Percentiles rank a stretch among this genome's conserved stretches.
Evolutionary conservation across 2,329 filamentous ascomycete genomes (phyloP).

Genomic region (Clonostachys chloroleuca): DNA sequence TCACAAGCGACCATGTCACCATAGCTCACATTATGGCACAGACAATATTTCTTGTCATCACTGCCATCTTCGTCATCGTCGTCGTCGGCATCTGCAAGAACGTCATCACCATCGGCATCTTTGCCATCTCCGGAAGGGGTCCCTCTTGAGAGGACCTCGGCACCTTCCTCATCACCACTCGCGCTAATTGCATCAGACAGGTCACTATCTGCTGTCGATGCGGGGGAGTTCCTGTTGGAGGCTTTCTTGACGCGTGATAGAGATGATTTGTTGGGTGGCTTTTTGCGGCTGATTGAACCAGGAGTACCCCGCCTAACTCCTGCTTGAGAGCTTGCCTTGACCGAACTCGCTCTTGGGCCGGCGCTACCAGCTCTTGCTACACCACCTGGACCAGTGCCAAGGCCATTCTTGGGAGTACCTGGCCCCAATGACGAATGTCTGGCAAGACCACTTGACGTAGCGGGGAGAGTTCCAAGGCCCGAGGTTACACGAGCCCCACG

Average conservation of each 20-base stretch:
- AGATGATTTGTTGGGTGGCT: constrained; percentile 52
- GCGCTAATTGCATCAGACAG: constrained; percentile 58
- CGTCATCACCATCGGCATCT: constrained; percentile 44
- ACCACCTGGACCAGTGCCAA: constrained; percentile 21
- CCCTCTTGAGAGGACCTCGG: constrained; percentile 26
- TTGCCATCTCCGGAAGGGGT: constrained; percentile 25
- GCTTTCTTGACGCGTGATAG: constrained; percentile 59
- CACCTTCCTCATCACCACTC: constrained; percentile 43
- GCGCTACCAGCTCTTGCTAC: constrained; percentile 51
- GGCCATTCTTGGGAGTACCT: constrained; percentile 50
- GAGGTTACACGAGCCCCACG: constrained; percentile 43
- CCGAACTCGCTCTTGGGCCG: constrained; percentile 46
- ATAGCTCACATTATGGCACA: constrained; percentile 78
- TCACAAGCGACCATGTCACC: constrained; percentile 89
- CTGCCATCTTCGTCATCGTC: constrained; percentile 66
- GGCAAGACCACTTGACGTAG: constrained; percentile 53
- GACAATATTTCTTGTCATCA: constrained; percentile 78
- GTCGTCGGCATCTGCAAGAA: constrained; percentile 47
- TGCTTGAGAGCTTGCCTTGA: constrained; percentile 34
- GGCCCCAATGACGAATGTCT: constrained; percentile 60
- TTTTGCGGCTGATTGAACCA: constrained; percentile 37
- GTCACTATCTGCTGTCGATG: constrained; percentile 60
- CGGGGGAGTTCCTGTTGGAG: constrained; percentile 54
- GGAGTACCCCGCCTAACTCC: constrained; percentile 45
- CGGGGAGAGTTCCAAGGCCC: constrained; percentile 39